Conservation (phyloP, 202 grass and related monocot species). For the Setaria viridis region DNA sequence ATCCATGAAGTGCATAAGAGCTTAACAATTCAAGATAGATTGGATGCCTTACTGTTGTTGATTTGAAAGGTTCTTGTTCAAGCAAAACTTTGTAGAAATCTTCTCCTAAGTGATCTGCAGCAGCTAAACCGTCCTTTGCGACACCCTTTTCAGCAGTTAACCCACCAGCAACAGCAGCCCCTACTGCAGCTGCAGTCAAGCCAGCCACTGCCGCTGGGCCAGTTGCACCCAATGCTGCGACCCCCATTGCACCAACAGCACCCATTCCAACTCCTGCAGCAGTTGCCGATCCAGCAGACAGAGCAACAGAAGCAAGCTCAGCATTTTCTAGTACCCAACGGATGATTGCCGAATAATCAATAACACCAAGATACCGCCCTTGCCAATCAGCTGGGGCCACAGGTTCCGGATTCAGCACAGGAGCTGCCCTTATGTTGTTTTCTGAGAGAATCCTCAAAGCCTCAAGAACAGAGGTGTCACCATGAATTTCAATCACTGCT, state of each 20-base stretch:
- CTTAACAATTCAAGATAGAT: conserved; percentile 19
- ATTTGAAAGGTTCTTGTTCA: conserved; percentile 86
- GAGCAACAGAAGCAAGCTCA: conserved; percentile 59
- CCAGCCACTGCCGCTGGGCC: conserved; percentile 57
- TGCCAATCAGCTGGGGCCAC: conserved; percentile 59
- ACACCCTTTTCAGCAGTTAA: conserved; percentile 66
- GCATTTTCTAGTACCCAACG: conserved; percentile 89
- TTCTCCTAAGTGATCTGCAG: conserved; percentile 63
- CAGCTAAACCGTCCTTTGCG: conserved; percentile 62
- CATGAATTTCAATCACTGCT: conserved; percentile 87
- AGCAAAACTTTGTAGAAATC: conserved; percentile 75
- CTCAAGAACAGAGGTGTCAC: conserved; percentile 72
- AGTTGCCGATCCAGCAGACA: conserved; percentile 68
- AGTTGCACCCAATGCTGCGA: conserved; percentile 53
- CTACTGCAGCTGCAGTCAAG: conserved; percentile 55
- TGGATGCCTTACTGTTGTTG: conserved; percentile 60
- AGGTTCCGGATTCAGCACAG: conserved; percentile 65
- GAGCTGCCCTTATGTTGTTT: conserved; percentile 83
- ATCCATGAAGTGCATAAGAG: neutral
- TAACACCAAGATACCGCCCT: conserved; percentile 72
- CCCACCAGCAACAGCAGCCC: conserved; percentile 64
- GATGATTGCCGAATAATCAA: conserved; percentile 83
- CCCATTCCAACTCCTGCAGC: conserved; percentile 62
- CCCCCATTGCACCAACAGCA: conserved; percentile 58
- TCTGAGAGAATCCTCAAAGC: conserved; percentile 79